Percentiles rank a stretch among this genome's conserved stretches.
phyloP scores from a whole-genome alignment of 805 yeast species.

The Candida nemodendra region DNA sequence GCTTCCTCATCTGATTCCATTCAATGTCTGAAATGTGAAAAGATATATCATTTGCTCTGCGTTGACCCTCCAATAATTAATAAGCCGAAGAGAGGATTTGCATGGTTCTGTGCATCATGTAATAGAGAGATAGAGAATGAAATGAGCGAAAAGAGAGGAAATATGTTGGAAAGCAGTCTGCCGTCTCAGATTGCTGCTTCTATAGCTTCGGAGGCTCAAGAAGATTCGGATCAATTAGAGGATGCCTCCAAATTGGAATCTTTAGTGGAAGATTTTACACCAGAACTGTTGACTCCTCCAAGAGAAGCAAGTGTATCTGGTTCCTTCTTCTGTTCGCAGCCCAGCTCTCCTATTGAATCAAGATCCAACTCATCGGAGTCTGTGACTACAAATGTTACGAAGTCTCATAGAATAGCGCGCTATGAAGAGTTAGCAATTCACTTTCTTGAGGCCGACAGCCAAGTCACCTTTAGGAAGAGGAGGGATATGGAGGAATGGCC shows the following conservation, averaged over 20 bases:
- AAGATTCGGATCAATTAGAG: neutral
- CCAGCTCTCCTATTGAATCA: neutral
- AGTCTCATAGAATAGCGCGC: slow-evolving; percentile 37
- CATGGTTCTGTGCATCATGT: slow-evolving; percentile 87
- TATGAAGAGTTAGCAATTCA: slow-evolving; percentile 58
- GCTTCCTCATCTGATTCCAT: slow-evolving; percentile 71
- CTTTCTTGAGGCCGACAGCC: slow-evolving; percentile 48
- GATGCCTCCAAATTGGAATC: too few relatives aligned
- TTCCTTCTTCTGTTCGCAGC: too few relatives aligned
- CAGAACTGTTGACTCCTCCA: neutral
- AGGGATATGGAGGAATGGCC: slow-evolving; percentile 75
- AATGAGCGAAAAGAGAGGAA: slow-evolving; percentile 35
- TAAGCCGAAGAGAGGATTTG: slow-evolving; percentile 83
- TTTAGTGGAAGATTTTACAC: neutral
- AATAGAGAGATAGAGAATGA: slow-evolving; percentile 55
- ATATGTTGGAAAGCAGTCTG: slow-evolving; percentile 30
- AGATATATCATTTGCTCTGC: slow-evolving; percentile 75
- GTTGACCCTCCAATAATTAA: slow-evolving; percentile 77
- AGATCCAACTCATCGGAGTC: slow-evolving; percentile 1
- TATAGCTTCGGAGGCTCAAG: slow-evolving; percentile 3
- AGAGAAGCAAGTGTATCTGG: neutral
- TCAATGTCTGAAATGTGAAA: slow-evolving; percentile 74
- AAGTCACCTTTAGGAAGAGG: slow-evolving; percentile 42
- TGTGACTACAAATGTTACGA: slow-evolving; percentile 3
- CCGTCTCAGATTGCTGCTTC: slow-evolving; percentile 28